A percentile compares a stretch with the other conserved stretches of the same genome.
These are phyloP conservation scores for Trichoderma brevicompactum DNA, from an alignment of 2,329 filamentous ascomycete genomes.

Conservation along the genomic window DNA sequence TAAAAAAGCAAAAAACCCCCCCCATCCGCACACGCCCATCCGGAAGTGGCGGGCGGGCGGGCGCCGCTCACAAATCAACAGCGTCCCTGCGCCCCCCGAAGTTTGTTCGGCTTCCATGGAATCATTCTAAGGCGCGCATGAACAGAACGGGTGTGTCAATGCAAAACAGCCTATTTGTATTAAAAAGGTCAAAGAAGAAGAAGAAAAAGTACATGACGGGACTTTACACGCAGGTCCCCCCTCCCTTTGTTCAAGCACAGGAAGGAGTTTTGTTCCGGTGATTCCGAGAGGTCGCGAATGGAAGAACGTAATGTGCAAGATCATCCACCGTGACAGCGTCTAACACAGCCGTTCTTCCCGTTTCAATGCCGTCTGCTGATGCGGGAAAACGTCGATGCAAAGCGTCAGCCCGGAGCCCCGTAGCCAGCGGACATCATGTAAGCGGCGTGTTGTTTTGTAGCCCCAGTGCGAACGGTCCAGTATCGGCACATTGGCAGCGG, in stretches of 20 bases:
- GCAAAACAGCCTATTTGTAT: not conserved
- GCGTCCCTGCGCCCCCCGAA: not conserved
- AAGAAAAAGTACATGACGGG: too few species aligned
- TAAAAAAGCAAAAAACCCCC: not conserved
- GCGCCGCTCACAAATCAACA: not conserved
- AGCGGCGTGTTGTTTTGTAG: not conserved
- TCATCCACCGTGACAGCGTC: not conserved
- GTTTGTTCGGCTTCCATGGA: slow-evolving; percentile 20
- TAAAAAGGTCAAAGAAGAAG: too few species aligned
- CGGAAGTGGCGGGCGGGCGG: slow-evolving; percentile 23
- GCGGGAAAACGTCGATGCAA: slow-evolving; percentile 14
- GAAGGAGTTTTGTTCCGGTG: not conserved
- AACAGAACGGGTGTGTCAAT: not conserved
- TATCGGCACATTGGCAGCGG: not conserved
- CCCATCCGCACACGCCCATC: not conserved
- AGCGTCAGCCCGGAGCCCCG: not conserved
- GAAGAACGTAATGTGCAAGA: not conserved
- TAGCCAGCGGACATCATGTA: not conserved
- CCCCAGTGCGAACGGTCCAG: slow-evolving; percentile 7
- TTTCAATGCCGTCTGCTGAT: slow-evolving; percentile 5
- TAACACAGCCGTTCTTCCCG: not conserved
- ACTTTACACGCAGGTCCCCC: too few species aligned
- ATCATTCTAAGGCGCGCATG: not conserved
- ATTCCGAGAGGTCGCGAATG: slow-evolving; percentile 10
- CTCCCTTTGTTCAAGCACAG: not conserved